These are phyloP conservation scores for Lachnellula hyalina DNA, from an alignment of 2,329 filamentous ascomycete genomes.

Conservation along the genomic window DNA sequence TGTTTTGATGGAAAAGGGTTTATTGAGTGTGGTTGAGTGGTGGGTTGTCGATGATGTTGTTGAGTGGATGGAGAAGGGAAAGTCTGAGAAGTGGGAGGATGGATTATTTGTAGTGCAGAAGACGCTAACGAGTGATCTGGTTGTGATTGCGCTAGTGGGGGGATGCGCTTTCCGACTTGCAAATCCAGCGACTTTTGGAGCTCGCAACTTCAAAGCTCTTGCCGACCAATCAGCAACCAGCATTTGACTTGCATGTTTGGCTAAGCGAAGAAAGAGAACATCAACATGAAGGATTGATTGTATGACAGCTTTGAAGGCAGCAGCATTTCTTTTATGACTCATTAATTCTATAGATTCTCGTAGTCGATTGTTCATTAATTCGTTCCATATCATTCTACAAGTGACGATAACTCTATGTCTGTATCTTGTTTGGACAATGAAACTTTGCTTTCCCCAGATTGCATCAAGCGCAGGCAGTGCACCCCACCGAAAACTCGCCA, in stretches of 20 bases:
- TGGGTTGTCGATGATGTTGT: slow-evolving; percentile 23
- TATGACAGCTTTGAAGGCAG: neutral
- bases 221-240: slow-evolving; percentile 15
- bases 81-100: slow-evolving; percentile 26
- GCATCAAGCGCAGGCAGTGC: neutral
- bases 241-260: slow-evolving; percentile 1
- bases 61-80: slow-evolving; percentile 28
- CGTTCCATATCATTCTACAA: neutral
- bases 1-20: slow-evolving; percentile 7
- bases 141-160: slow-evolving; percentile 19
- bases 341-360: too few relatives aligned
- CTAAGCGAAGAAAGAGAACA: neutral
- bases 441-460: neutral
- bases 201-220: slow-evolving; percentile 8
- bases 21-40: slow-evolving; percentile 9
- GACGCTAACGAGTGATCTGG: slow-evolving; percentile 19
- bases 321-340: too few relatives aligned
- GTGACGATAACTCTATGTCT: neutral
- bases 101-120: slow-evolving; percentile 28
- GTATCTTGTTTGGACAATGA: neutral
- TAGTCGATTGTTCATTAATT: too few relatives aligned
- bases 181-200: neutral
- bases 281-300: neutral
- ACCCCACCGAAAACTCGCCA: neutral
- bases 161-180: slow-evolving; percentile 10